Evolutionary conservation across 768 basidiomycete species (phyloP).

Genomic region (Boletus vermiculosoides): DNA sequence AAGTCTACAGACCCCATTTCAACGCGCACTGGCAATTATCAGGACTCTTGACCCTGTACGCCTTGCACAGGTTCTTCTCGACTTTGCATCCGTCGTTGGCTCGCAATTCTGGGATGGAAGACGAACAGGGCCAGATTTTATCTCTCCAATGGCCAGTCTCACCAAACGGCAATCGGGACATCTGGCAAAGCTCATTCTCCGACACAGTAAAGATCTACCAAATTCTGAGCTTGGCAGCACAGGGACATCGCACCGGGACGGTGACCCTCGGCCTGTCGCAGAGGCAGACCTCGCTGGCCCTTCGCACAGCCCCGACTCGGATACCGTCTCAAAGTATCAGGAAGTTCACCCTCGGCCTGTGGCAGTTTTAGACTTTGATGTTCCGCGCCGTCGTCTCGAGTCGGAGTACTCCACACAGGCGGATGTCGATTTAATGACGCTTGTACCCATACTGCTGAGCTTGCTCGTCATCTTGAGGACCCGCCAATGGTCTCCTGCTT

Average conservation of each 20-base stretch:
- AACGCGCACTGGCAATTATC: conserved; percentile 3
- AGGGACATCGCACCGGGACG: neutral
- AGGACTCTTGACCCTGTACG: conserved; percentile 8
- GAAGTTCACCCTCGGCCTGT: conserved; percentile 2
- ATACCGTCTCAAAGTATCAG: neutral
- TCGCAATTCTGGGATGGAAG: conserved; percentile 23
- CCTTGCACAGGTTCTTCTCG: conserved; percentile 14
- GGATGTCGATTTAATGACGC: conserved; percentile 10
- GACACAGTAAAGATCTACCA: conserved; percentile 9
- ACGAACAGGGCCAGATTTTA: conserved; percentile 20
- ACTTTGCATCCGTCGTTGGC: conserved; percentile 11
- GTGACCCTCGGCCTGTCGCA: neutral
- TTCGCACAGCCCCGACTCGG: neutral
- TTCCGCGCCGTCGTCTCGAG: neutral
- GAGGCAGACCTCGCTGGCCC: neutral
- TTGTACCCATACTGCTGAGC: conserved; percentile 15
- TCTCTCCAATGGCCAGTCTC: conserved; percentile 20
- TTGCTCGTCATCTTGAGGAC: conserved; percentile 10
- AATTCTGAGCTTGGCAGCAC: neutral
- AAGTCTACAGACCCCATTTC: neutral
- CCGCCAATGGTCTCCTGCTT: conserved; percentile 5
- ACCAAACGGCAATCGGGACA: conserved; percentile 19
- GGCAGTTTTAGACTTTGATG: conserved; percentile 13
- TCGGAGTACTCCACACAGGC: conserved; percentile 12
- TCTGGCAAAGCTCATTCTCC: conserved; percentile 14